phyloP scores from a whole-genome alignment of 1,284 basidiomycete genomes.

The Cerrena zonata region DNA sequence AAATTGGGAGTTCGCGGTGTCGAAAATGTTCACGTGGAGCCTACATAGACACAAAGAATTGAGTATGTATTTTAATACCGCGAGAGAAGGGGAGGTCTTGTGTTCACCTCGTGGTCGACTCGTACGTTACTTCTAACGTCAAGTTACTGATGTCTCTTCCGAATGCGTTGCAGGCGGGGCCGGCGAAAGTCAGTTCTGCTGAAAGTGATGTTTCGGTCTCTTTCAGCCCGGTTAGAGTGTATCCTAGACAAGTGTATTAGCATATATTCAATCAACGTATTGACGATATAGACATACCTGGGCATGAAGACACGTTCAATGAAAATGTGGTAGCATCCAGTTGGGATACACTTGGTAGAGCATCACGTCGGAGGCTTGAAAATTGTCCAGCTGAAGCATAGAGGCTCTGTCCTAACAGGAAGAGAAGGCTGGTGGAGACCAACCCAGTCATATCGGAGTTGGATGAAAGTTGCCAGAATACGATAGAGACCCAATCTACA shows the following conservation, averaged over 20 bases:
- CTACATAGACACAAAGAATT: no score
- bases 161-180: conserved; percentile 65
- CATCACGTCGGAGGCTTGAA: background rate
- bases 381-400: background rate
- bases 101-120: conserved; percentile 46
- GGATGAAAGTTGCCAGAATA: no score
- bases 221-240: conserved; percentile 43
- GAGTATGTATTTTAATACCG: no score
- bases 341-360: background rate
- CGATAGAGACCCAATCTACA: no score
- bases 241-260: conserved; percentile 23
- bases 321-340: background rate
- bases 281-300: conserved; percentile 4
- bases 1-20: conserved; percentile 61
- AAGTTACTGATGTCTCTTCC: conserved; percentile 61
- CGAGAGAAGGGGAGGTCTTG: no score
- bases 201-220: conserved; percentile 46
- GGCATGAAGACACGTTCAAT: conserved; percentile 11
- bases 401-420: background rate
- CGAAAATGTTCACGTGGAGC: conserved; percentile 74
- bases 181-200: conserved; percentile 53
- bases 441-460: conserved; percentile 7
- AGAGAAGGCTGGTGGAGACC: conserved; percentile 1
- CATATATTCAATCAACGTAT: no score
- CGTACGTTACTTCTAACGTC: conserved; percentile 62